Percentiles rank a stretch among this genome's conserved stretches.
These are phyloP conservation scores for Exophiala sideris DNA, from an alignment of 2,329 filamentous ascomycete species.

Conservation along the genomic window DNA sequence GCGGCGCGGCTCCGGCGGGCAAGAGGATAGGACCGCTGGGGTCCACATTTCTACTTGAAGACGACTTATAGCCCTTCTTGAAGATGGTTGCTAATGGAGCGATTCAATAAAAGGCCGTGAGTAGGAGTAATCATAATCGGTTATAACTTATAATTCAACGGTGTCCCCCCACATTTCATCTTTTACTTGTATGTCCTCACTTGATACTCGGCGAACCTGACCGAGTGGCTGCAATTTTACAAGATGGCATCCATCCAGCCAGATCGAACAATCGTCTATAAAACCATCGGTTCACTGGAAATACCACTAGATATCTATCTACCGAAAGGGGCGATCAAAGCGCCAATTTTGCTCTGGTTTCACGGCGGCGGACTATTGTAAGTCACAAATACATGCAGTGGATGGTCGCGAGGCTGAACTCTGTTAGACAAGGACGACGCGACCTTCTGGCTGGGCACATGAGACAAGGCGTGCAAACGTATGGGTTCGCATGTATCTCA, in stretches of 20 bases:
- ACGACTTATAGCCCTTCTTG: too few species aligned
- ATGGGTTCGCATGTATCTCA: background rate
- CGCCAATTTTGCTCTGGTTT: conserved; percentile 2
- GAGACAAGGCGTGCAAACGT: background rate
- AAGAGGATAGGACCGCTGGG: too few species aligned
- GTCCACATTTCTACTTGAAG: too few species aligned
- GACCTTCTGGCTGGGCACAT: background rate
- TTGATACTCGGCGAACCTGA: too few species aligned
- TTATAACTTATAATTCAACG: too few species aligned
- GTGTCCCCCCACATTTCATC: too few species aligned
- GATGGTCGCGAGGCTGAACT: background rate
- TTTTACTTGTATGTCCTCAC: too few species aligned
- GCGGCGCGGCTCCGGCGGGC: too few species aligned
- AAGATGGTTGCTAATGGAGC: too few species aligned
- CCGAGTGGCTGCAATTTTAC: background rate
- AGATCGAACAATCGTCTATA: background rate
- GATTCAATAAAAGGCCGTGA: too few species aligned
- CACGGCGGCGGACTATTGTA: conserved; percentile 2
- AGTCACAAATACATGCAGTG: background rate
- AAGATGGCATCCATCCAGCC: background rate
- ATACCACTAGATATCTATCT: conserved; percentile 2
- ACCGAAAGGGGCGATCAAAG: background rate
- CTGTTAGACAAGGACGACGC: background rate
- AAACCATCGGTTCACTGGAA: background rate
- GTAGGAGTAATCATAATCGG: too few species aligned